These are phyloP conservation scores for Kuraishia piskuri DNA, from an alignment of 805 yeast species.

Conservation along the genomic window DNA sequence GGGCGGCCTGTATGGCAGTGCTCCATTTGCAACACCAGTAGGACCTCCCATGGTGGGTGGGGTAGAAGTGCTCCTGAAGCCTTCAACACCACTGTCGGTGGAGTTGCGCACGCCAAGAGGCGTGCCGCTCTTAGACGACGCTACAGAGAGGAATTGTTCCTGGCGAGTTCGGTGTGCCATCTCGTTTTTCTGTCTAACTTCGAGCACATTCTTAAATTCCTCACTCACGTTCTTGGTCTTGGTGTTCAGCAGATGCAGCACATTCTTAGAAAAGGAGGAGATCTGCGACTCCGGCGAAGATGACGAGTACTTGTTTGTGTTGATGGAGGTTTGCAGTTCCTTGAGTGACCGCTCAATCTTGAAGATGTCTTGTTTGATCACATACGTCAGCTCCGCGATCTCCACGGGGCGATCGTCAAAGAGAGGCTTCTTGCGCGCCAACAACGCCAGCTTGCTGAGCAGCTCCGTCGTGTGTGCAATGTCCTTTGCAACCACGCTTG, in stretches of 20 bases:
- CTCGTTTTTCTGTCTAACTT: slow-evolving; percentile 78
- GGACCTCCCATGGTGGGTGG: background rate
- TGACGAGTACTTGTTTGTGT: slow-evolving; percentile 25
- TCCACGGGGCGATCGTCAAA: slow-evolving; percentile 94
- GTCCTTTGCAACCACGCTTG: slow-evolving; percentile 80
- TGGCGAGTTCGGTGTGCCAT: slow-evolving; percentile 72
- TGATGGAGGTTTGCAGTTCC: slow-evolving; percentile 45
- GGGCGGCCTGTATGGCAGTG: slow-evolving; percentile 20
- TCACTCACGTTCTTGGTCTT: slow-evolving; percentile 90
- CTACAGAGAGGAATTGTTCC: slow-evolving; percentile 64
- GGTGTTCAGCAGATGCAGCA: slow-evolving; percentile 77
- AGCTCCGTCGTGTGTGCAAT: slow-evolving; percentile 79
- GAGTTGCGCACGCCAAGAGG: background rate
- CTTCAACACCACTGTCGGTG: no score
- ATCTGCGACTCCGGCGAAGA: slow-evolving; percentile 49
- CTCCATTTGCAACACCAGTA: background rate
- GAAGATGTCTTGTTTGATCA: slow-evolving; percentile 80
- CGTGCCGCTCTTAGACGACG: background rate
- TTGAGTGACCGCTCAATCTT: slow-evolving; percentile 66
- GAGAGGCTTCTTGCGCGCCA: slow-evolving; percentile 85
- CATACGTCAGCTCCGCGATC: slow-evolving; percentile 83
- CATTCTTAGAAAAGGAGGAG: slow-evolving; percentile 72
- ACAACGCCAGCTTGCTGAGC: slow-evolving; percentile 66
- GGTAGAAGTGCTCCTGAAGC: background rate
- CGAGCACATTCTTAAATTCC: slow-evolving; percentile 84